Evolutionary conservation across 1,284 basidiomycete genomes (phyloP).

Genomic region (Pholiota adiposa): DNA sequence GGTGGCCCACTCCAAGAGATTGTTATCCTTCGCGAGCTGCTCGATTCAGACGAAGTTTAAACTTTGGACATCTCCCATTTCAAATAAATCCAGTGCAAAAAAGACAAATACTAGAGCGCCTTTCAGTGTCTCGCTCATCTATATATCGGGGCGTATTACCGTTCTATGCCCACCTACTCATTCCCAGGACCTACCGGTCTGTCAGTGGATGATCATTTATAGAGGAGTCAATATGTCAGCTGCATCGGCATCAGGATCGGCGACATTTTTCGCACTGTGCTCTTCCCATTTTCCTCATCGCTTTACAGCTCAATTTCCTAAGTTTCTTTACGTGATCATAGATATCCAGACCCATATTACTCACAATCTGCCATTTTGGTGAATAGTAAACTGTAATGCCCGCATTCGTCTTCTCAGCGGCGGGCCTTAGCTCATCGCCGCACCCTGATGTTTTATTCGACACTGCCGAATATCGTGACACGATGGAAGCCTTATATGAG

Average conservation of each 20-base stretch:
- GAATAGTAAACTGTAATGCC: constrained; percentile 2
- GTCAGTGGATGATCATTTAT: too few species aligned
- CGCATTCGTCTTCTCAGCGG: neutral
- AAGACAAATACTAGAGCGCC: neutral
- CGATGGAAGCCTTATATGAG: constrained; percentile 18
- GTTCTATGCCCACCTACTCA: constrained; percentile 14
- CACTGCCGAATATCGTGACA: neutral
- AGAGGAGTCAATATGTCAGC: too few species aligned
- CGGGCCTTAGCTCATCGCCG: constrained; percentile 26
- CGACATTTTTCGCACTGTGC: neutral
- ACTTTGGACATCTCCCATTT: neutral
- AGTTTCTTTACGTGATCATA: neutral
- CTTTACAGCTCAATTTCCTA: neutral
- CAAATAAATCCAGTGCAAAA: too few species aligned
- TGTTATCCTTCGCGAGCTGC: constrained; percentile 41
- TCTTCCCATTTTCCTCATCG: neutral
- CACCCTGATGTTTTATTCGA: constrained; percentile 8
- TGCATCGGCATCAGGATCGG: too few species aligned
- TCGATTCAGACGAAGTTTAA: constrained; percentile 14
- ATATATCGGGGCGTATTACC: constrained; percentile 1
- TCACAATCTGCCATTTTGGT: neutral
- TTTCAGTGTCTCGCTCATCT: neutral
- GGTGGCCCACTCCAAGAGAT: constrained; percentile 62
- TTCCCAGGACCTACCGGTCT: neutral
- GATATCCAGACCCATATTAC: neutral